These are phyloP conservation scores for Firmiana major DNA, from an alignment of 345 rosid species.

Conservation along the genomic window DNA sequence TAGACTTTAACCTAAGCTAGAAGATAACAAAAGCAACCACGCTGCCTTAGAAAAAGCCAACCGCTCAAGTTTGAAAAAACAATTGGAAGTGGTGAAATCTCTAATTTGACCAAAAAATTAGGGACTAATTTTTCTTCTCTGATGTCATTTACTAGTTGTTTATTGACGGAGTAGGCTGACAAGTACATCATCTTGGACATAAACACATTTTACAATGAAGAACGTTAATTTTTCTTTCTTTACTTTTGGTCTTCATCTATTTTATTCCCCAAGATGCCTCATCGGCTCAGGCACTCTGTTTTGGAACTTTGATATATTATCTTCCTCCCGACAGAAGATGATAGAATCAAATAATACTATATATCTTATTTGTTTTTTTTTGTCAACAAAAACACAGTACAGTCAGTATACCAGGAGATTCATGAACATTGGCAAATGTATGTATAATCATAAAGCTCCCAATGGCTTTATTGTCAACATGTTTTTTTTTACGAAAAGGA, in stretches of 20 bases:
- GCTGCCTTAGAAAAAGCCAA: constrained; percentile 12
- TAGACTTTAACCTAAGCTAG: background rate
- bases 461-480: background rate
- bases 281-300: background rate
- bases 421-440: background rate
- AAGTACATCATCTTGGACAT: background rate
- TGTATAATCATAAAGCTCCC: background rate
- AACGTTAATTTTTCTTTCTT: background rate
- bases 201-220: background rate
- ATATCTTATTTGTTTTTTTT: background rate
- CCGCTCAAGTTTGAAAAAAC: background rate
- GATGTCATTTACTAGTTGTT: constrained; percentile 9
- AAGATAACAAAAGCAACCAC: constrained; percentile 6
- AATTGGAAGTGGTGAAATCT: constrained; percentile 1
- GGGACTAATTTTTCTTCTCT: background rate
- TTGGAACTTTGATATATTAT: background rate
- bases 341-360: background rate
- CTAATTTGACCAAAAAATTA: too few species aligned
- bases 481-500: too few species aligned
- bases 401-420: background rate
- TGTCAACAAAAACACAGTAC: background rate
- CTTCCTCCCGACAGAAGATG: background rate
- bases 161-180: constrained; percentile 7
- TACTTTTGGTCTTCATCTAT: background rate
- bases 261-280: background rate